Evolutionary conservation across 306 rosid genomes (phyloP).

Genomic region (Benincasa hispida): DNA sequence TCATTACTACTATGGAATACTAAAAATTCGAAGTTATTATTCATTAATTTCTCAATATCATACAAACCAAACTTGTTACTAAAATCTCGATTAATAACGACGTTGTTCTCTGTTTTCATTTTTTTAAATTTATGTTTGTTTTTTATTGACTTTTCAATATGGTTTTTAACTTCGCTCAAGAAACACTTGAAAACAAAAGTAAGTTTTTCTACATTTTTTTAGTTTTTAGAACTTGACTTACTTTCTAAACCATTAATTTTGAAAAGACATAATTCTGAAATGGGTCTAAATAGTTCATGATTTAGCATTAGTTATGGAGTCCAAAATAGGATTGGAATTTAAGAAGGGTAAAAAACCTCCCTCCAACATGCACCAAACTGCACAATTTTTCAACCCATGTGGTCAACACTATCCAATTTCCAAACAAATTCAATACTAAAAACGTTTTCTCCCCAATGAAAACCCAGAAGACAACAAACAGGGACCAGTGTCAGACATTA

Average conservation of each 20-base stretch:
- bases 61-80: no score
- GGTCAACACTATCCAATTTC: neutral
- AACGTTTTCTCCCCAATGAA: neutral
- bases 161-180: no score
- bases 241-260: no score
- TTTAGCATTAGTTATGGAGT: neutral
- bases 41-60: neutral
- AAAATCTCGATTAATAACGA: no score
- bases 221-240: no score
- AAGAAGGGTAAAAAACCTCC: neutral
- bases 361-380: neutral
- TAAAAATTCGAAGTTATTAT: neutral
- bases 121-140: no score
- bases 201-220: no score
- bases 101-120: no score
- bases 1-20: neutral
- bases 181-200: no score
- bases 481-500: neutral
- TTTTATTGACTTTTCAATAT: no score
- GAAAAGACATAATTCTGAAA: no score
- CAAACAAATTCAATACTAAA: neutral
- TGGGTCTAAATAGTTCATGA: no score
- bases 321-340: neutral
- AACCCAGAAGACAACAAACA: neutral
- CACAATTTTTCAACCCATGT: neutral